phyloP scores from a whole-genome alignment of 139 green algal species.

The Chlamydomonas sp. region DNA sequence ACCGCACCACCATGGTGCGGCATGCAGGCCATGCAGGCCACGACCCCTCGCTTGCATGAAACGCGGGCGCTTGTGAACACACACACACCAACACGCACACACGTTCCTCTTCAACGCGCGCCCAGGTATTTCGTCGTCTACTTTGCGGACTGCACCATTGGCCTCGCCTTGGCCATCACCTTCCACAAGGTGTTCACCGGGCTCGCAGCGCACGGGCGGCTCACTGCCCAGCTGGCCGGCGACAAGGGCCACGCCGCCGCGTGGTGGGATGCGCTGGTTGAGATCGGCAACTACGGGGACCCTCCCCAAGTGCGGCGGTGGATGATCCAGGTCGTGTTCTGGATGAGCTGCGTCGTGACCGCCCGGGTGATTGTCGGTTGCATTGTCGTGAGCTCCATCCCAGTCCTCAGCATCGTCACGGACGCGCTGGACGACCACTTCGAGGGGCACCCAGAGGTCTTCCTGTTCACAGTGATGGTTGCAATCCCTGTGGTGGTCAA shows the following conservation, averaged over 20 bases:
- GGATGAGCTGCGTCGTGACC: conserved; percentile 28
- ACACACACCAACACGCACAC: too few relatives aligned
- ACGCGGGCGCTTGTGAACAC: too few relatives aligned
- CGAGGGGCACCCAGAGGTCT: conserved; percentile 8
- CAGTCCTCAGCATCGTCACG: conserved; percentile 5
- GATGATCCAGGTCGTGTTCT: conserved; percentile 23
- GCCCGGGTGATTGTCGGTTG: conserved; percentile 29
- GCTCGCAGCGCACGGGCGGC: not conserved
- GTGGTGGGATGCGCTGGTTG: conserved; percentile 18
- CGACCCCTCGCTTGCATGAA: too few relatives aligned
- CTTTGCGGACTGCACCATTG: conserved; percentile 28
- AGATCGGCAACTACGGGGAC: conserved; percentile 23
- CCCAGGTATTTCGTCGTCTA: too few relatives aligned
- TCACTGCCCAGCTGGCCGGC: not conserved
- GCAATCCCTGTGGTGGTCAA: conserved; percentile 34
- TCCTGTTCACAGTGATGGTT: conserved; percentile 33
- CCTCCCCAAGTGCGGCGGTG: conserved; percentile 11
- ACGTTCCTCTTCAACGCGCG: too few relatives aligned
- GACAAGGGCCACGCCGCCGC: too few relatives aligned
- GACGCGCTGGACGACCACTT: conserved; percentile 22
- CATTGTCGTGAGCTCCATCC: conserved; percentile 13
- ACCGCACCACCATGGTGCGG: not conserved
- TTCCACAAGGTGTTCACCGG: conserved; percentile 21
- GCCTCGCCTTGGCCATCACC: conserved; percentile 27
- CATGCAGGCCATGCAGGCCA: too few relatives aligned